Evolutionary conservation across 495 filamentous ascomycete genomes (phyloP), one percentile per base, ranked within the genome.

Genomic region (Penicillium canariense): DNA sequence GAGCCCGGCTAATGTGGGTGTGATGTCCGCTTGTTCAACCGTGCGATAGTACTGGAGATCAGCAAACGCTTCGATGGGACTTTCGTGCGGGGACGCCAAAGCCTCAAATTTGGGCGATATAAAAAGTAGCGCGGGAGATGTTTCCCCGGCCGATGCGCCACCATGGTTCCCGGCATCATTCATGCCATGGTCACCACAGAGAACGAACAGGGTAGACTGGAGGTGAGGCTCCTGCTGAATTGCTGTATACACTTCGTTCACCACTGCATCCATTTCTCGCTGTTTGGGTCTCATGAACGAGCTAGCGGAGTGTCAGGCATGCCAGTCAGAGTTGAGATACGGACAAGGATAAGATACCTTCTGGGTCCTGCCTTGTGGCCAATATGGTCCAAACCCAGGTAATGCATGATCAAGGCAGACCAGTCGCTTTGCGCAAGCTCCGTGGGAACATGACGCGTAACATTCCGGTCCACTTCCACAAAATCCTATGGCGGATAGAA

Each of bases 141-240:
- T 97, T 73, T 99, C 94, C 5, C 95, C 91, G 15, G 88, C 81
- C 3, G 89, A 87, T 17, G 95, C 96, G 6, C 93, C 94, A 10
- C 94, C 94, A 68, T 99, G 94, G 63, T 97, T 97, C 3, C 94
- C 94, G 32, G 91, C 94, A 60, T 97, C 94, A 62, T 97, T 99
- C 94, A 99, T 99, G 17, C 94, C 94, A 67, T 99, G 94, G 65
- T 99, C 94, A 38, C 94, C 94, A 50, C 85, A 90, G 7, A 99
- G 72, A 2, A 99, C 82, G 46, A 99, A 81, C 14, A 97, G 77
- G 3, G 93, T 91, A 17, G 84, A 87, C 31, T 82, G 62, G 2
- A 96, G 82, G 68, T 96, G 87, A 4, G 74, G 58, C 35, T 89
- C 65, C 1, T 74, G 76, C 62, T 86, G 81, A 50, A 97, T 87